Percentiles rank a stretch among this genome's conserved stretches.
Conservation (phyloP, 768 basidiomycete genomes). For the Panaeolus cyanescens region DNA sequence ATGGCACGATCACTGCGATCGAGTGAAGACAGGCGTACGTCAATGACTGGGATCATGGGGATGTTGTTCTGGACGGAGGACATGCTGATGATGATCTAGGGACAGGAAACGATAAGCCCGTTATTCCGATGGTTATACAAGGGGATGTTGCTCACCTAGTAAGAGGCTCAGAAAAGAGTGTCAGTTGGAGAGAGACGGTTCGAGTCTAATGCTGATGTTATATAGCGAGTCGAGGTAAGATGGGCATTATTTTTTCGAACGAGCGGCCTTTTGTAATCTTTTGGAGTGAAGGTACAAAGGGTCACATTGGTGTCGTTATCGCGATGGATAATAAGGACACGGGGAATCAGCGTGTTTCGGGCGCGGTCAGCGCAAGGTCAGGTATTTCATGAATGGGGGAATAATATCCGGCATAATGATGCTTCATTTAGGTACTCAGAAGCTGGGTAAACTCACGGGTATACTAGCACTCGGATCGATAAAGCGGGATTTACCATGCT, state of each 20-base stretch:
- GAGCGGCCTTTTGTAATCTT: neutral
- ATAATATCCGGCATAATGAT: constrained; percentile 1
- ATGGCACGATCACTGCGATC: neutral
- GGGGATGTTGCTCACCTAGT: neutral
- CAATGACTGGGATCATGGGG: constrained; percentile 36
- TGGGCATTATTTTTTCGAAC: neutral
- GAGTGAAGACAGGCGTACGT: constrained; percentile 22
- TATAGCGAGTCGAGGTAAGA: neutral
- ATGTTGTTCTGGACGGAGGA: constrained; percentile 15
- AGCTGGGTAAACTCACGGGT: neutral
- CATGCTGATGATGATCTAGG: constrained; percentile 10
- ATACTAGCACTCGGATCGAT: neutral
- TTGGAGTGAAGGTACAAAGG: neutral
- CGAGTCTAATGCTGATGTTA: neutral
- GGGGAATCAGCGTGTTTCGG: neutral
- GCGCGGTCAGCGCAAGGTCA: neutral
- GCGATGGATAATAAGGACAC: neutral
- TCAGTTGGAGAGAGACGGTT: neutral
- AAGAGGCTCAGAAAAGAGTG: neutral
- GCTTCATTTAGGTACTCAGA: constrained; percentile 1
- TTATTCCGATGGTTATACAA: constrained; percentile 6
- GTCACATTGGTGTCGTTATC: constrained; percentile 1
- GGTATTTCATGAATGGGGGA: neutral
- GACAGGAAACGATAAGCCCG: neutral
- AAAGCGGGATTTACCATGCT: neutral